Evolutionary conservation across 1,284 basidiomycete genomes (phyloP), one percentile per base, ranked within the genome.

Genomic region (Leucoagaricus sp.): DNA sequence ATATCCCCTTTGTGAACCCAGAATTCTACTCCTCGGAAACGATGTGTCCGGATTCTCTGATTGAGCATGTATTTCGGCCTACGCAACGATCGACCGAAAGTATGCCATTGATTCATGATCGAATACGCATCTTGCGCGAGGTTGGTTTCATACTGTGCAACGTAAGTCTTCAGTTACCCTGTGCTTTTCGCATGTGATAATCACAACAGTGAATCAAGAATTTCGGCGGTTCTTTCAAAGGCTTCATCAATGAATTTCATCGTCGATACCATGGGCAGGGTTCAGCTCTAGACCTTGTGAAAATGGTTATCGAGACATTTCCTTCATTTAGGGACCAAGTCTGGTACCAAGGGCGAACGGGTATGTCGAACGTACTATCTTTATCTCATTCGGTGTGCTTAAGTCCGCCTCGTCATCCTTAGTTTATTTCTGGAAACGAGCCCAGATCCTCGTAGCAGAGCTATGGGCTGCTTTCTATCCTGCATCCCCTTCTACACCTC

Each of bases 381-480:
- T 21, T n/a, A 34, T 56, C 52, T 45, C 33, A 26, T 13, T 5
- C 46, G 29, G 33, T 21, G 12, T 45, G 13, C 42, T 47, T 19
- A 47, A 15, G n/a, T 49, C 26, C 21, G 26, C 6, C 17, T 46
- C n/a, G n/a, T n/a, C n/a, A n/a, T 12, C 45, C 19, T 38, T 61
- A 89, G 89, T 93, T 3, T 84, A 72, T 67, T 78, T 93, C 53
- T 93, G 91, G 89, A 94, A 94, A 67, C 84, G 91, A 42, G 85
- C 91, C 0, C 91, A 94, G 60, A 94, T 94, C 54, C 78, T 93
- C 28, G 86, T 92, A 29, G 91, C 91, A 0, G 91, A 94, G 66
- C 84, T 84, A 0, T 94, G 91, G 91, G 91, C 87, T 2, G 87
- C 90, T 13, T 86, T 91, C 75, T 89, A 84, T 68, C 88, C 87